phyloP scores from a whole-genome alignment of 2,329 filamentous ascomycete genomes.

The Paracorniculantispora psalliotae region DNA sequence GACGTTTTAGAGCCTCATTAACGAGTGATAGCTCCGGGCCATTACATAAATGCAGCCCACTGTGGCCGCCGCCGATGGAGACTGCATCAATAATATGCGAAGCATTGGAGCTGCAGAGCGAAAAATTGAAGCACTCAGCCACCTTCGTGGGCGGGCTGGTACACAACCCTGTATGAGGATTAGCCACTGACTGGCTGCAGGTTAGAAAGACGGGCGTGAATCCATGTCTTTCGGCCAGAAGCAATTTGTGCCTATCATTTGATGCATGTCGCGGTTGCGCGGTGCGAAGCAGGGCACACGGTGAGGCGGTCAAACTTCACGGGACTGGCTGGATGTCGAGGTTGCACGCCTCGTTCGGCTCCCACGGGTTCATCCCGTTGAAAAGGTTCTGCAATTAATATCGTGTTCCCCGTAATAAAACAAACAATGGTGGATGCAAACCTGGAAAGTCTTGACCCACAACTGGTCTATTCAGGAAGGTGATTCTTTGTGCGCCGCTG shows the following conservation, averaged over 20 bases:
- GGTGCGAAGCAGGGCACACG: not conserved
- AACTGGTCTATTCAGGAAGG: not conserved
- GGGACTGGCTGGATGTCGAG: not conserved
- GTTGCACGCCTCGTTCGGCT: not conserved
- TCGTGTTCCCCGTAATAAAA: not conserved
- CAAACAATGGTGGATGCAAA: not conserved
- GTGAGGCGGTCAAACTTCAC: not conserved
- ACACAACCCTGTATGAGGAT: not conserved
- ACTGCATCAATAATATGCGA: constrained; percentile 12
- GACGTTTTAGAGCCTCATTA: not conserved
- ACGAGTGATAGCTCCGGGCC: not conserved
- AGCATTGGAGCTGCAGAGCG: not conserved
- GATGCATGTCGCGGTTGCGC: not conserved
- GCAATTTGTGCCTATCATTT: not conserved
- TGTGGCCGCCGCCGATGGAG: not conserved
- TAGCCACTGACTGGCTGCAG: not conserved
- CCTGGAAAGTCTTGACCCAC: not conserved
- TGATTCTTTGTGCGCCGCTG: not conserved
- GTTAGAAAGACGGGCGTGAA: not conserved
- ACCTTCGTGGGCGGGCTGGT: not conserved
- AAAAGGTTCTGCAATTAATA: not conserved
- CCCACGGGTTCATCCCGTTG: not conserved
- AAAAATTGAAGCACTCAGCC: not conserved
- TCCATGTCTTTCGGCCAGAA: not conserved
- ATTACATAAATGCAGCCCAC: not conserved